These are phyloP conservation scores for Chimonanthus praecox DNA, from an alignment of 164 flowering plant species.

Conservation along the genomic window DNA sequence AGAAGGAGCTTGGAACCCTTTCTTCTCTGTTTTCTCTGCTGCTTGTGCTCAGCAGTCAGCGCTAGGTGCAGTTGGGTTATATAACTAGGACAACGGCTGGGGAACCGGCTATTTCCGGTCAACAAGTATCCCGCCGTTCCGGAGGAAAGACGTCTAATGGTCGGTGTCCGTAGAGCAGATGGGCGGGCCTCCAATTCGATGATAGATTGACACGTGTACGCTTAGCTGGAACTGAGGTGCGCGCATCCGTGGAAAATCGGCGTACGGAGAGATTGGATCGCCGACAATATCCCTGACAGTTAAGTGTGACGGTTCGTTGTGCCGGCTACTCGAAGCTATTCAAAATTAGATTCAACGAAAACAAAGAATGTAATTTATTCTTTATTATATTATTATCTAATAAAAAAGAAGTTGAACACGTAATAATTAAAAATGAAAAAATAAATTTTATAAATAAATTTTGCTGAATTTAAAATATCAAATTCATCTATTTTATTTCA, in stretches of 20 bases:
- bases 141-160: not conserved
- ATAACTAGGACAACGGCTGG: conserved; percentile 14
- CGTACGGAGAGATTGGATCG: not conserved
- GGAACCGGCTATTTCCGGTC: conserved; percentile 25
- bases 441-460: too few species aligned
- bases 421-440: too few species aligned
- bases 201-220: conserved; percentile 6
- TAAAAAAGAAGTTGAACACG: too few species aligned
- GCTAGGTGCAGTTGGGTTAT: conserved; percentile 3
- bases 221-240: not conserved
- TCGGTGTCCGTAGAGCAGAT: conserved; percentile 2
- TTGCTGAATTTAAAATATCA: too few species aligned
- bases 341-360: too few species aligned
- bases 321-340: not conserved
- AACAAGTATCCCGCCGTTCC: conserved; percentile 12
- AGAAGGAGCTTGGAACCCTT: not conserved
- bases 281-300: not conserved
- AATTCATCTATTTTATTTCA: too few species aligned
- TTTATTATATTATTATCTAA: too few species aligned
- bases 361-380: too few species aligned
- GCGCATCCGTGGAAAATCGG: not conserved
- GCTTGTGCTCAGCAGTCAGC: not conserved
- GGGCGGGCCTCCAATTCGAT: conserved; percentile 15
- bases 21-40: not conserved
- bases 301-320: not conserved